Evolutionary conservation across 768 basidiomycete species (phyloP), one percentile per base, ranked within the genome.

Genomic region (Dictyophora rubrovolvata): DNA sequence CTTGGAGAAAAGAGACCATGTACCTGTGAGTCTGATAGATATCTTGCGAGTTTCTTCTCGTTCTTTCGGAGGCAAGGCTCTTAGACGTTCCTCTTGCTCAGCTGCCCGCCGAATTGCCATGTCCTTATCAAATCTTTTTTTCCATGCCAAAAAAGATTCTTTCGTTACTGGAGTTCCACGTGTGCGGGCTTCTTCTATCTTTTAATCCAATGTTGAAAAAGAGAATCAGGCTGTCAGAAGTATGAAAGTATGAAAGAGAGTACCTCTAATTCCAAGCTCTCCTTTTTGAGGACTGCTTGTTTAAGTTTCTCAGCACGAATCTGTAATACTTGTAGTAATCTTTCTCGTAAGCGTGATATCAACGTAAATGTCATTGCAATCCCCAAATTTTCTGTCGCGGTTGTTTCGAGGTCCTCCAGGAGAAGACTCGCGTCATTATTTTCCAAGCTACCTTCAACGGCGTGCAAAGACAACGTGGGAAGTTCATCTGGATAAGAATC

Each of bases 331-430:
- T 68, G 66, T 5, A 84, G 80, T 16, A 97, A 74, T 53, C 82
- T 77, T 70, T 97, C 93, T 63, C 88, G 79, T 49, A 96, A 79
- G 65, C 88, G 85, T 0, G 89, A 86, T 11, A 93, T 85, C 17
- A 99, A 77, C 0, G 95, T 93, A 68, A 96, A 99, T 17, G 93
- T 94, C 93, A 98, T 97, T 1, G 96, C 93, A 87, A 94, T 94
- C 48, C 92, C 92, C 20, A 91, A 66, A 69, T 89, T 93, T 67
- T 93, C 91, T 67, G 86, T 81, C 57, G 87, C 89, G 67, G 84
- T 75, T 65, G 73, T 73, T 62, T 76, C 77, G 34, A 89, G 75
- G 35, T 79, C 79, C 20, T 73, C 68, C 33, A 94, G 69, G 17
- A 90, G 77, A 14, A 70, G 65, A 18, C 79, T 67, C 4, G 80